A percentile compares a stretch with the other conserved stretches of the same genome.
Conservation (phyloP, 805 yeast genomes). For the Sporopachydermia lactativora region DNA sequence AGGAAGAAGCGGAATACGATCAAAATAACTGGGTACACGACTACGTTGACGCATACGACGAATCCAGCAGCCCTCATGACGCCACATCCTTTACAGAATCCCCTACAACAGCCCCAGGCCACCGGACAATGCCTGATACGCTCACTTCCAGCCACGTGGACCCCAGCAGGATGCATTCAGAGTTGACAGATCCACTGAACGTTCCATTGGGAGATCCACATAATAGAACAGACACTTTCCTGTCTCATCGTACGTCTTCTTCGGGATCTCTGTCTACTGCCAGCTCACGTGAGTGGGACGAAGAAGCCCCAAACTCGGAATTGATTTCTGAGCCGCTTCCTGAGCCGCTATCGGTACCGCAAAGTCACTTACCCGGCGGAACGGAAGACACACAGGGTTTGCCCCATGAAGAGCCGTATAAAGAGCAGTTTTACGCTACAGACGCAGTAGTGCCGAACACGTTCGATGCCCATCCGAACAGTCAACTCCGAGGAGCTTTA, state of each 20-base stretch:
- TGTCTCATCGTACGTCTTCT: not conserved
- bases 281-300: not conserved
- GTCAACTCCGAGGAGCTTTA: not conserved
- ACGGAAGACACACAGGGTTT: not conserved
- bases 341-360: not conserved
- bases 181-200: no score
- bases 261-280: not conserved
- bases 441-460: not conserved
- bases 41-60: not conserved
- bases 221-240: not conserved
- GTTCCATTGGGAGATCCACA: no score
- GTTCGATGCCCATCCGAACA: not conserved
- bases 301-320: not conserved
- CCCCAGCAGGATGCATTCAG: no score
- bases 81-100: no score
- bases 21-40: constrained; percentile 1
- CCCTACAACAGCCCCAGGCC: no score
- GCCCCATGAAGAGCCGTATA: no score
- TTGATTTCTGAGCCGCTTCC: not conserved
- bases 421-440: no score
- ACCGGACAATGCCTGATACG: no score
- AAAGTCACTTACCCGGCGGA: not conserved
- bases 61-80: no score
- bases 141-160: no score
- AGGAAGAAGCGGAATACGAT: not conserved